Evolutionary conservation across 345 rosid species (phyloP).

Genomic region (Murraya koenigii): DNA sequence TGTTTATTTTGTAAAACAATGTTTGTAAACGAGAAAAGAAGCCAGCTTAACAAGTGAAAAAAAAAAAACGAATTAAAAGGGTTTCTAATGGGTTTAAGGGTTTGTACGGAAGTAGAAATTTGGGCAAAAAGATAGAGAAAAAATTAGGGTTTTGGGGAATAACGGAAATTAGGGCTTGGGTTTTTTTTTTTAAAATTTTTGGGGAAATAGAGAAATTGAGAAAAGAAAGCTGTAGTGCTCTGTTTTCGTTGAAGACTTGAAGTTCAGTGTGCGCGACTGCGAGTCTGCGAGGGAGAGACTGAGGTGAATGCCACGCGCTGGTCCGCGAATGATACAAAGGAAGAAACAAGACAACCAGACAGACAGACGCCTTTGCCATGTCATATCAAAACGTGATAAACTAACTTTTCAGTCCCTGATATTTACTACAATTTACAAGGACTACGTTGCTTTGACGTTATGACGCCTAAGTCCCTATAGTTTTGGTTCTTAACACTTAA

Average conservation of each 20-base stretch:
- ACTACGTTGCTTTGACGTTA: too few relatives aligned
- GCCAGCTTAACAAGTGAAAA: neutral
- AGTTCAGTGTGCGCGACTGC: neutral
- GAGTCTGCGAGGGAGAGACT: neutral
- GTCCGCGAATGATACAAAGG: conserved; percentile 4
- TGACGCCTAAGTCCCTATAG: too few relatives aligned
- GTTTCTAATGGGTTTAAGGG: neutral
- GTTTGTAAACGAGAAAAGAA: neutral
- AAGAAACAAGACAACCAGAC: neutral
- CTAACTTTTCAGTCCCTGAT: neutral
- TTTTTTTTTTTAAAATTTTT: neutral
- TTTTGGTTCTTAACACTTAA: too few relatives aligned
- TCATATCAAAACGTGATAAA: neutral
- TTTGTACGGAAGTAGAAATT: neutral
- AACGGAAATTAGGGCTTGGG: neutral
- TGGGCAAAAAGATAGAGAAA: neutral
- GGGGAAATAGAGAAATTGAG: neutral
- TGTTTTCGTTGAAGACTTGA: neutral
- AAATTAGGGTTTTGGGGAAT: neutral
- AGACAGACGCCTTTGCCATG: neutral
- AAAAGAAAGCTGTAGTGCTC: neutral
- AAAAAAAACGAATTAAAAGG: neutral
- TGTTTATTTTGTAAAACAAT: neutral
- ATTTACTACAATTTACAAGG: too few relatives aligned
- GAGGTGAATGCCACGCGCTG: conserved; percentile 10